Percentiles rank a stretch among this genome's conserved stretches.
These are phyloP conservation scores for Telopea speciosissima DNA, from an alignment of 177 flowering plant species.

Conservation along the genomic window DNA sequence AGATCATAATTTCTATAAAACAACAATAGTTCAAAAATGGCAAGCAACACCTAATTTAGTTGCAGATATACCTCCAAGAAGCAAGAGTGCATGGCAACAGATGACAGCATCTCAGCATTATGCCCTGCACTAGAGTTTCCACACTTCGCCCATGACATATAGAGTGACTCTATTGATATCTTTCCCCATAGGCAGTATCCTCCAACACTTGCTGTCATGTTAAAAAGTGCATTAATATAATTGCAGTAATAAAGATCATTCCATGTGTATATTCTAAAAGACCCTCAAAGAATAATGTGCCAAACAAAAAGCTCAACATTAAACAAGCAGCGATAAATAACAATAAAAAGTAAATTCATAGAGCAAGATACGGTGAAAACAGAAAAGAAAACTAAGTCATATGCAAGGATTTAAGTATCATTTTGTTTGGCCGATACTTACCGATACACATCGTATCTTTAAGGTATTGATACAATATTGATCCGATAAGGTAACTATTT, in stretches of 20 bases:
- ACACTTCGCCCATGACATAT: slow-evolving; percentile 53
- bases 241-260: background rate
- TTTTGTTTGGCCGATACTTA: too few species aligned
- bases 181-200: slow-evolving; percentile 61
- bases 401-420: too few species aligned
- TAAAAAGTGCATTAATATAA: slow-evolving; percentile 8
- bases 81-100: slow-evolving; percentile 53
- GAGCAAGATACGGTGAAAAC: background rate
- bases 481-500: too few species aligned
- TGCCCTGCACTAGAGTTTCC: slow-evolving; percentile 47
- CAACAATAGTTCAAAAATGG: background rate
- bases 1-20: too few species aligned
- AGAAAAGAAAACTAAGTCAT: too few species aligned
- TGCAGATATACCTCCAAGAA: slow-evolving; percentile 50
- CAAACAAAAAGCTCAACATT: background rate
- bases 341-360: background rate
- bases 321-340: background rate
- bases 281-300: background rate
- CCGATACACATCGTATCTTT: too few species aligned
- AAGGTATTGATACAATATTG: too few species aligned
- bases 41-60: background rate
- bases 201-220: slow-evolving; percentile 39
- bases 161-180: slow-evolving; percentile 58
- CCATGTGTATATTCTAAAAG: background rate
- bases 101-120: slow-evolving; percentile 50